Evolutionary conservation across 305 asterid species (phyloP), one percentile per base, ranked within the genome.

Genomic region (Withania somnifera): DNA sequence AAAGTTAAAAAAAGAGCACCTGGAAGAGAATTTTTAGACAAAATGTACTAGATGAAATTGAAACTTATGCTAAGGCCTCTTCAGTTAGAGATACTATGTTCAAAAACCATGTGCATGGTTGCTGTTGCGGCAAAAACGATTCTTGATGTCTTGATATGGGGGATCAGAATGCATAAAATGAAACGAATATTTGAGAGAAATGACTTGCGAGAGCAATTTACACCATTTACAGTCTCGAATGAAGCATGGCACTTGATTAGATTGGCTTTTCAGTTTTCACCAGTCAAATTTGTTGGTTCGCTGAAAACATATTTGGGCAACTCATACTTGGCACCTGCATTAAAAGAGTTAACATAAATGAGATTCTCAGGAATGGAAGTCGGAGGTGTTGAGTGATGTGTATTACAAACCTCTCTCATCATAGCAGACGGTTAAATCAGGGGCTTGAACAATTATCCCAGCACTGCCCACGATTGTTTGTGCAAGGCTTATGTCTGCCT

Each of bases 251-350:
- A 75, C 61, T 40, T 42, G 68, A 17, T 34, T 79, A 63, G 51
- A 20, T 63, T 26, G 57, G 52, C 60, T 64, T 17, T 77, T 91
- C 88, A 91, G 81, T 83, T 82, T 82, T 91, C 88, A 32, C 60
- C 91, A 79, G 92, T 94, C 91, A 92, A 85, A 90, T 94, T 94
- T 68, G 87, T 92, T 4, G 97, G 98, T 90, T 94, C 96, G 79
- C 98, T 94, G 85, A 93, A 80, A 11, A 93, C 98, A 52, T 94
- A 94, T 83, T 86, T 92, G 17, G 98, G 98, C 67, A 94, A 80
- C 83, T 94, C 96, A 78, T 94, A 94, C 87, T 90, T 93, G 24
- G 93, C 91, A 86, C 97, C 98, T 94, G 97, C 87, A 83, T 81
- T 79, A 54, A 78, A 51, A 52, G 14, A 63, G 19, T 4, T n/a